Base-by-base conservation (phyloP, 768 basidiomycete species). In the Lyophyllum semitale region DNA sequence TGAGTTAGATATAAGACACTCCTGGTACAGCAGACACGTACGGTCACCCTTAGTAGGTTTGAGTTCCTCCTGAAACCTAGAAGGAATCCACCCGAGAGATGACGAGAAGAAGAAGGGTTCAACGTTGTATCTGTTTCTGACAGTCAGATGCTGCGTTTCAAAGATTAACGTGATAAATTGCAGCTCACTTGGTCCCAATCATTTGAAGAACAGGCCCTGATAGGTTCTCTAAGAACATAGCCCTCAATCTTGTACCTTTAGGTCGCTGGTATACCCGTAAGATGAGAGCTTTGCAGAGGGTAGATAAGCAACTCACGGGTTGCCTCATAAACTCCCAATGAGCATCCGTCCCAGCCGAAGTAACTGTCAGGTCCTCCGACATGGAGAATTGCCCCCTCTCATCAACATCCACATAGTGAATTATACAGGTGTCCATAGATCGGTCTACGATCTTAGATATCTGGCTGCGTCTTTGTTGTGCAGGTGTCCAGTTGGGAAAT, bases 51-150 rank as follows among this genome's bases (percentile, higher is more conserved):
- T 42, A 1, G 68, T 58, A 1, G 60, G 63, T 0, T 63, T 29
- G 0, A 77, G 53, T 54, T 73, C 73, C 51, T 83, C 80, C 55
- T 81, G 82, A 59, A 82, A 84, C 53, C 83, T 73, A 15, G 81
- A 73, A 9, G 84, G 84, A 59, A 84, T 85, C 81, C 81, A 82
- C 40, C 82, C 80, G 4, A 83, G 63, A 2, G 83, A 81, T 1
- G 84, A 85, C 0, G 83, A 82, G 64, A 84, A 87, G 61, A 81
- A 87, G 65, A 87, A 85, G 0, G 85, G 84, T 57, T 86, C 85
- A 53, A 86, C 72, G 40, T 72, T 71, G 52, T 81, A 84, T 61
- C 80, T 72, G 33, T 7, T 5, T 30, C 9, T 41, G 32, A 45
- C 26, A 22, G 15, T 47, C 32, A 9, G 26, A 6, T 17, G 7